These are phyloP conservation scores for Cryptococcus depauperatus DNA, from an alignment of 1,284 basidiomycete genomes.

Conservation along the genomic window DNA sequence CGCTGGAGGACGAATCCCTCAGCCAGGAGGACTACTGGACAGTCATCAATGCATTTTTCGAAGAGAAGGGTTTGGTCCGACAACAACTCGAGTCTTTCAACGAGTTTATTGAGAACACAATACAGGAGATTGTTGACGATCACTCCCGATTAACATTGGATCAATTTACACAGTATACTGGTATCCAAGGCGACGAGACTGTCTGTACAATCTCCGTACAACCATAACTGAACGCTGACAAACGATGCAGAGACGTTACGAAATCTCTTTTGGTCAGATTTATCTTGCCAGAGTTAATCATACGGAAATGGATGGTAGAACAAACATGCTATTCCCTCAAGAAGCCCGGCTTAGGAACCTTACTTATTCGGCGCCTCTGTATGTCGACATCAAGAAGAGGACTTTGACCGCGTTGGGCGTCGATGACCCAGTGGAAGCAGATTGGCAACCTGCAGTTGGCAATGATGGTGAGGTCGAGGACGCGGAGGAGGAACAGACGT, in stretches of 20 bases:
- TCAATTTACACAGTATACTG: conserved; percentile 91
- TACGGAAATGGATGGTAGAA: conserved; percentile 91
- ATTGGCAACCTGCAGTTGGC: conserved; percentile 60
- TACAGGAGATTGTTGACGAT: conserved; percentile 99
- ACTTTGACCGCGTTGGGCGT: conserved; percentile 65
- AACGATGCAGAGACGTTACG: conserved; percentile 67
- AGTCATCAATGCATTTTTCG: conserved; percentile 92
- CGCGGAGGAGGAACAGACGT: conserved; percentile 72
- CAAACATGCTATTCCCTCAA: conserved; percentile 91
- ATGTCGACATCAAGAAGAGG: conserved; percentile 90
- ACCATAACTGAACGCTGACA: not conserved
- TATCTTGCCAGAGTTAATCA: conserved; percentile 90
- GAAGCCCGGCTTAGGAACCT: conserved; percentile 85
- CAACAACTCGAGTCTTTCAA: conserved; percentile 98
- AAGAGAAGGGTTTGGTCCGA: conserved; percentile 92
- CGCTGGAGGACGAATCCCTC: conserved; percentile 60
- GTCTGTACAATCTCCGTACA: conserved; percentile 34
- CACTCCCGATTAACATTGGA: conserved; percentile 88
- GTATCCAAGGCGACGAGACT: conserved; percentile 63
- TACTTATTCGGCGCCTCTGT: conserved; percentile 78
- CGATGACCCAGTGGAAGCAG: conserved; percentile 63
- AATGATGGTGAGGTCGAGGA: conserved; percentile 57
- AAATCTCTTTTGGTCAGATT: conserved; percentile 96
- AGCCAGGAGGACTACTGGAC: conserved; percentile 93
- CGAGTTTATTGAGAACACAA: conserved; percentile 99